Evolutionary conservation across 306 rosid genomes (phyloP).

Genomic region (Hippophae tibetana): DNA sequence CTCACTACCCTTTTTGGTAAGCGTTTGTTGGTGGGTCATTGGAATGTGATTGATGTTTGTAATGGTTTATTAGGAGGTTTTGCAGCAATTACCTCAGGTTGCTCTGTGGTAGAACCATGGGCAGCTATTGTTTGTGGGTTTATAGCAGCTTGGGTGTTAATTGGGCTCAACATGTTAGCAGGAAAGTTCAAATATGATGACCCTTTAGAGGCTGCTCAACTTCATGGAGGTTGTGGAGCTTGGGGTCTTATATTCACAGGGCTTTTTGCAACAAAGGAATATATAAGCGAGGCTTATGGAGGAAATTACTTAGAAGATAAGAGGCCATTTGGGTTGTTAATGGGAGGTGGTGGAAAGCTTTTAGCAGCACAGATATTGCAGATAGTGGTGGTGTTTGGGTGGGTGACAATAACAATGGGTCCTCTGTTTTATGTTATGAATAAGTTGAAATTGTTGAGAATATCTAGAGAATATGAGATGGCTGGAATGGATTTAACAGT

Average conservation of each 20-base stretch:
- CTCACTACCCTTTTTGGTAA: constrained; percentile 58
- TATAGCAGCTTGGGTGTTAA: constrained; percentile 61
- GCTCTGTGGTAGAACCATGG: constrained; percentile 78
- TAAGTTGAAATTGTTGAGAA: constrained; percentile 43
- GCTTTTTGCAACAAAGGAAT: constrained; percentile 39
- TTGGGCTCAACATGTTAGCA: constrained; percentile 44
- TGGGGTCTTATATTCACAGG: constrained; percentile 76
- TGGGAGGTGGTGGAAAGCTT: constrained; percentile 63
- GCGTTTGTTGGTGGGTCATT: constrained; percentile 55
- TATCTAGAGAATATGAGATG: constrained; percentile 49
- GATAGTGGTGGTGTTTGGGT: constrained; percentile 43
- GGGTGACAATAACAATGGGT: constrained; percentile 73
- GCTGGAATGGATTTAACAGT: constrained; percentile 66
- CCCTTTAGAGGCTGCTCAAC: constrained; percentile 72
- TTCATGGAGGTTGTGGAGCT: constrained; percentile 79
- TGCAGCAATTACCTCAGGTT: constrained; percentile 66
- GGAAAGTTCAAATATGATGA: constrained; percentile 45
- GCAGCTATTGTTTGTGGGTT: constrained; percentile 68
- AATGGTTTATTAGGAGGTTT: constrained; percentile 71
- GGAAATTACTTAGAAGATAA: neutral
- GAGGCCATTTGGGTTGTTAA: constrained; percentile 48
- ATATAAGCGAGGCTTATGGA: constrained; percentile 43
- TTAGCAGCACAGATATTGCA: constrained; percentile 55
- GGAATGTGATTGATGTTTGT: constrained; percentile 76
- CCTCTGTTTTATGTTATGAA: constrained; percentile 48